These are phyloP conservation scores for Scytalidium sp. DNA, from an alignment of 2,329 filamentous ascomycete species.

Conservation along the genomic window DNA sequence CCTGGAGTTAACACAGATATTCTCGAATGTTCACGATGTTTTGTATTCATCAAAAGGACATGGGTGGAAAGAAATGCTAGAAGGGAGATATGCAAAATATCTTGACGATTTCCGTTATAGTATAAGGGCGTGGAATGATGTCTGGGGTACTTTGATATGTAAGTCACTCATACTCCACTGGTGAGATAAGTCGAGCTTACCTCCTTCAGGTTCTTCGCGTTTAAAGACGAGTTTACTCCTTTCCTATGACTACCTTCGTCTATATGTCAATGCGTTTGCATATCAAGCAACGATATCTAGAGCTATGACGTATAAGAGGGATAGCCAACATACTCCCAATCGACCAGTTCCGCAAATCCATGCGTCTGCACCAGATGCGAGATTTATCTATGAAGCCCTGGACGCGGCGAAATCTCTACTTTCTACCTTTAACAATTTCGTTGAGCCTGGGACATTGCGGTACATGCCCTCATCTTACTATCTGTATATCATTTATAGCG, in stretches of 20 bases:
- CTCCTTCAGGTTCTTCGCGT: conserved; percentile 50
- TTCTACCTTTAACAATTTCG: conserved; percentile 55
- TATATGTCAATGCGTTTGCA: conserved; percentile 74
- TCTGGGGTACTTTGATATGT: conserved; percentile 66
- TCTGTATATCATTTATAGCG: conserved; percentile 59
- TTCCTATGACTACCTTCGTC: conserved; percentile 68
- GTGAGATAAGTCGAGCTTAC: conserved; percentile 1
- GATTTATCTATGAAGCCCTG: conserved; percentile 65
- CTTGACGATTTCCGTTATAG: conserved; percentile 70
- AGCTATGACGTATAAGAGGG: conserved; percentile 28
- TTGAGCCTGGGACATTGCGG: conserved; percentile 56
- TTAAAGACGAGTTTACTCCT: conserved; percentile 66
- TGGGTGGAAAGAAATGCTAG: conserved; percentile 66
- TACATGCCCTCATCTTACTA: conserved; percentile 65
- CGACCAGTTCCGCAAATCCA: conserved; percentile 22
- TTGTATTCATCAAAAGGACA: conserved; percentile 69
- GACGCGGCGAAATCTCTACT: conserved; percentile 62
- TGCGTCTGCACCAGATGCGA: conserved; percentile 58
- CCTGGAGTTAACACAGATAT: conserved; percentile 68
- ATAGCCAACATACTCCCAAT: conserved; percentile 37
- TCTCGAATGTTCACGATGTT: conserved; percentile 72
- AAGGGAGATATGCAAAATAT: conserved; percentile 71
- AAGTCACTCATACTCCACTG: conserved; percentile 17
- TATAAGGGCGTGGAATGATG: conserved; percentile 67
- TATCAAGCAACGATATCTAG: conserved; percentile 67